Evolutionary conservation across 805 yeast genomes (phyloP), one percentile per base, ranked within the genome.

Genomic region (Sugiyamaella americana): DNA sequence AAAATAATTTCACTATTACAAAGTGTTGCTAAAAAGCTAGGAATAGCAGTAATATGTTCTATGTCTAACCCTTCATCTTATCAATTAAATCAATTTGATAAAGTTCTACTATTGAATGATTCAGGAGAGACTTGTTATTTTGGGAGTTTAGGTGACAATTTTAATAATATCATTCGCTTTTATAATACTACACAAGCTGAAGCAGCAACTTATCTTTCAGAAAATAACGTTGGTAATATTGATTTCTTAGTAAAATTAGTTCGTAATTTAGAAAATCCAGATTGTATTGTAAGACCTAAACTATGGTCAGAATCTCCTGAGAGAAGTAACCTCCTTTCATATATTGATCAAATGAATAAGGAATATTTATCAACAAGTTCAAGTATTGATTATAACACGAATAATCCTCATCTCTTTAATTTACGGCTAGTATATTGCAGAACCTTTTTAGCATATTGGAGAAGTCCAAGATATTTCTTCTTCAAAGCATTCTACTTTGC

Each of bases 21-120:
- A 62, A 78, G 79, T 56, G 70, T 82, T 49, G 83, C 86, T 11
- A 73, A n/a, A 4, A 16, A 75, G 58, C 76, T 79, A 50, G 87
- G 87, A 36, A 87, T 82, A 65, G 82, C 87, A 30, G 78, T 82
- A 61, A 68, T 82, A 59, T 82, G 87, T 68, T 82, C 87, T 22
- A 81, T 82, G 54, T 87, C 81, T 6, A n/a, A 35, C 21, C 42
- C 45, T 6, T 19, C 45, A 4, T 17, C 45, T 19, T 20, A 16
- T 11, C 26, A 30, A 4, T 20, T 42, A 4, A 4, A 4, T 18
- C 13, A 16, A 11, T 42, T 42, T 32, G 40, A 42, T 16, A 30
- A 34, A 5, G 5, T 42, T 4, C 26, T 32, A 3, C 17, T 42
- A 13, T 8, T 32, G 18, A 40, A 30, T n/a, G n/a, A 11, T 20